Percentiles rank a stretch among this genome's conserved stretches.
phyloP scores from a whole-genome alignment of 805 yeast species.

The Hagleromyces aurorensis region DNA sequence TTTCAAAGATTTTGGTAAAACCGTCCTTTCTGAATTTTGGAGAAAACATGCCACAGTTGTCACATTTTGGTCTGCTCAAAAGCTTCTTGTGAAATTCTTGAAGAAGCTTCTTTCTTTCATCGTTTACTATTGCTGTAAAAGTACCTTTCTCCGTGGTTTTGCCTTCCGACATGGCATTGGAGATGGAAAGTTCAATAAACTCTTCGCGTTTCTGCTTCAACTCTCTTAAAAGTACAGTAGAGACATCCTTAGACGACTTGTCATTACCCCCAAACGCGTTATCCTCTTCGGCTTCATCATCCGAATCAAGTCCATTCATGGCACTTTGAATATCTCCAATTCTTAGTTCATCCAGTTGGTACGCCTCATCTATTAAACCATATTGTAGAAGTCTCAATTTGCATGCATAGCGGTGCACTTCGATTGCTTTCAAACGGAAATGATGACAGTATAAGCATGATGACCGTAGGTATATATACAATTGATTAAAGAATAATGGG shows the following conservation, averaged over 20 bases:
- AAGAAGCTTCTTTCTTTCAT: constrained; percentile 71
- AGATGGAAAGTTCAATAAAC: constrained; percentile 65
- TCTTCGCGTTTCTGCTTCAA: constrained; percentile 53
- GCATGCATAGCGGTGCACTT: constrained; percentile 69
- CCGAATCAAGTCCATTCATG: constrained; percentile 40
- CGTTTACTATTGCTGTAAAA: constrained; percentile 75
- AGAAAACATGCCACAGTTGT: constrained; percentile 91
- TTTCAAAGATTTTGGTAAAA: constrained; percentile 83
- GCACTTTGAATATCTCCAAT: constrained; percentile 28
- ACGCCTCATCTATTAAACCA: constrained; percentile 76
- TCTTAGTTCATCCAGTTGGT: constrained; percentile 59
- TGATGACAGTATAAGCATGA: constrained; percentile 87
- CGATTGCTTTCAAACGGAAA: constrained; percentile 61
- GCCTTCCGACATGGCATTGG: constrained; percentile 69
- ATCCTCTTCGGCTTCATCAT: constrained; percentile 38
- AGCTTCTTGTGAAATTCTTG: constrained; percentile 70
- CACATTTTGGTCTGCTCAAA: constrained; percentile 78
- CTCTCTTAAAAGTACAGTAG: constrained; percentile 38
- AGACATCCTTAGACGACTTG: constrained; percentile 25
- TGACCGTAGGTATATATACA: constrained; percentile 75
- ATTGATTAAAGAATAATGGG: constrained; percentile 87
- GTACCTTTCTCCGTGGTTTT: constrained; percentile 59
- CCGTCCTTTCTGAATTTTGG: constrained; percentile 96
- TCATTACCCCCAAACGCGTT: constrained; percentile 8
- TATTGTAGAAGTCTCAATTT: constrained; percentile 76